Conservation (phyloP, 2,329 filamentous ascomycete genomes). For the Westerdykella aurantiaca region DNA sequence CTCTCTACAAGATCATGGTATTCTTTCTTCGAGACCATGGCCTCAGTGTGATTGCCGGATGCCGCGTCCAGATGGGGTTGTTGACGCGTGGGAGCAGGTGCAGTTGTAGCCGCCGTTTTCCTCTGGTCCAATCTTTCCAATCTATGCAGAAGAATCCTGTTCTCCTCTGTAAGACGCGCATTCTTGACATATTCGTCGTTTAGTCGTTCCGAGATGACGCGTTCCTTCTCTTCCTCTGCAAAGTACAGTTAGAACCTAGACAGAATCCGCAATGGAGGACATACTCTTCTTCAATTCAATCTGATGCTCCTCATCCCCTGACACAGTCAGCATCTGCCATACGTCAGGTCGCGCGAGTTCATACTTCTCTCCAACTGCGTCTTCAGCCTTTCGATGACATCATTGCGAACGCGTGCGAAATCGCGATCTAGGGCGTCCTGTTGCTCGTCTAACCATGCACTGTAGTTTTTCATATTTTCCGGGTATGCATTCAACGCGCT, state of each 20-base stretch:
- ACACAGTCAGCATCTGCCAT: slow-evolving; percentile 1
- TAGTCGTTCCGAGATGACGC: slow-evolving; percentile 21
- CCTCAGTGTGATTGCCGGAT: not conserved
- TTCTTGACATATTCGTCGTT: slow-evolving; percentile 23
- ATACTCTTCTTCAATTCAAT: slow-evolving; percentile 24
- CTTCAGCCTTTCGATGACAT: slow-evolving; percentile 28
- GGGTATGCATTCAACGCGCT: too few relatives aligned
- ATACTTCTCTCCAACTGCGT: slow-evolving; percentile 32
- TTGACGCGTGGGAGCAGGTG: not conserved
- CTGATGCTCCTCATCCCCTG: slow-evolving; percentile 23
- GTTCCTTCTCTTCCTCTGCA: slow-evolving; percentile 26
- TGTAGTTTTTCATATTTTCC: slow-evolving; percentile 21
- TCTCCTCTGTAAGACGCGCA: slow-evolving; percentile 21
- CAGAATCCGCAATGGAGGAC: slow-evolving; percentile 1
- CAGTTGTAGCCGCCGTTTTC: slow-evolving; percentile 1
- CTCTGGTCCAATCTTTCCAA: slow-evolving; percentile 9
- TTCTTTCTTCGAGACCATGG: slow-evolving; percentile 15
- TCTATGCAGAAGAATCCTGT: slow-evolving; percentile 15
- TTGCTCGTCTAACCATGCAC: slow-evolving; percentile 26
- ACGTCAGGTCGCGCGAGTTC: not conserved
- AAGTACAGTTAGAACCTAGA: not conserved
- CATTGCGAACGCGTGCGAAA: slow-evolving; percentile 22
- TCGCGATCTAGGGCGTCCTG: slow-evolving; percentile 21
- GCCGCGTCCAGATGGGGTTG: not conserved
- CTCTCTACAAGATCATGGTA: slow-evolving; percentile 24